Conservation (phyloP, 768 basidiomycete species). For the Amanita polypyramis region DNA sequence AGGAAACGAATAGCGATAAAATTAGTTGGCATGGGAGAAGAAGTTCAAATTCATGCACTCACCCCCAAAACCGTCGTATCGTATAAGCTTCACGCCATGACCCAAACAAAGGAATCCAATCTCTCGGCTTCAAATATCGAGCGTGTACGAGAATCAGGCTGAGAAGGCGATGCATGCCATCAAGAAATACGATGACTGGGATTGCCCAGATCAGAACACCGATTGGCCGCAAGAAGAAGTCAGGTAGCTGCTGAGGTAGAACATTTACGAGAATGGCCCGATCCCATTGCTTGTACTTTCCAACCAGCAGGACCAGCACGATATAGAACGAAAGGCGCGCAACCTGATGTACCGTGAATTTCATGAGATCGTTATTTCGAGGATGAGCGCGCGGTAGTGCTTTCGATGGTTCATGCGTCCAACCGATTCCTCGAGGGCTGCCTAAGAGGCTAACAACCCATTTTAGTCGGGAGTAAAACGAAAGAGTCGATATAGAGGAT, state of each 20-base stretch:
- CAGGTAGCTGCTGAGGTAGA: slow-evolving; percentile 5
- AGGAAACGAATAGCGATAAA: neutral
- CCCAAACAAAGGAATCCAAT: slow-evolving; percentile 31
- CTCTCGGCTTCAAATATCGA: slow-evolving; percentile 19
- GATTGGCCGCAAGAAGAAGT: slow-evolving; percentile 10
- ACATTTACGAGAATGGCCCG: slow-evolving; percentile 9
- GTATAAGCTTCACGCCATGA: slow-evolving; percentile 23
- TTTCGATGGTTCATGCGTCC: slow-evolving; percentile 16
- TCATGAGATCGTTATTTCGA: slow-evolving; percentile 2
- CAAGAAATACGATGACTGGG: slow-evolving; percentile 8
- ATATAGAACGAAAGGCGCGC: slow-evolving; percentile 7
- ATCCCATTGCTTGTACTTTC: slow-evolving; percentile 13
- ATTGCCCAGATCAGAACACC: slow-evolving; percentile 2
- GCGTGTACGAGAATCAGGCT: slow-evolving; percentile 16
- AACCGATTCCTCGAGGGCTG: slow-evolving; percentile 20
- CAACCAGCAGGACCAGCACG: slow-evolving; percentile 14
- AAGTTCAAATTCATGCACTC: slow-evolving; percentile 9
- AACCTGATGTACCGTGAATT: slow-evolving; percentile 15
- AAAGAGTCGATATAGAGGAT: slow-evolving; percentile 8
- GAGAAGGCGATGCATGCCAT: slow-evolving; percentile 7
- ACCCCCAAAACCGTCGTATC: slow-evolving; percentile 31
- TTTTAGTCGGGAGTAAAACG: slow-evolving; percentile 13
- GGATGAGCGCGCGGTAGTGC: slow-evolving; percentile 12
- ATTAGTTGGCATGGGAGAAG: neutral
- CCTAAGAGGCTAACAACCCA: slow-evolving; percentile 16